These are phyloP conservation scores for Cladophialophora bantiana DNA, from an alignment of 2,329 filamentous ascomycete species.

Conservation along the genomic window DNA sequence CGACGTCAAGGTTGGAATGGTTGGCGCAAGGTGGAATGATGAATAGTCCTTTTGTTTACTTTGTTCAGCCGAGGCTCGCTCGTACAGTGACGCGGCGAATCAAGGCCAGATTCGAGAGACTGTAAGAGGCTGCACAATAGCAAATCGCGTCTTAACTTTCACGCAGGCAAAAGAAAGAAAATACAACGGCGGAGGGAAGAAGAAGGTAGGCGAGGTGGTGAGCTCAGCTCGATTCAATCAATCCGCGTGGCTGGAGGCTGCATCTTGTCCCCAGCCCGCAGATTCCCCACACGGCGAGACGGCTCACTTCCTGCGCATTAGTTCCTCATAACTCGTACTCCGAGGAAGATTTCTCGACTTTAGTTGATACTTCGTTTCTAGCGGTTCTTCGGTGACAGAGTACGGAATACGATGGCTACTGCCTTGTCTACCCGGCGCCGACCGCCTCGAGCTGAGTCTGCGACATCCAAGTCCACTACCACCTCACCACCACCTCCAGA, in stretches of 20 bases:
- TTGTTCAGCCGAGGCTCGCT: constrained; percentile 24
- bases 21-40: neutral
- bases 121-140: neutral
- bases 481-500: constrained; percentile 6
- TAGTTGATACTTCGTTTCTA: neutral
- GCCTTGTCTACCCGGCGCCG: constrained; percentile 27
- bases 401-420: constrained; percentile 19
- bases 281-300: constrained; percentile 20
- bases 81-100: neutral
- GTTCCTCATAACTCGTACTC: no score
- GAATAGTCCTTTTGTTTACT: constrained; percentile 27
- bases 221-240: constrained; percentile 13
- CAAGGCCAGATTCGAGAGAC: neutral
- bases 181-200: constrained; percentile 3
- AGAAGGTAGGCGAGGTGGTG: constrained; percentile 3
- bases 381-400: neutral
- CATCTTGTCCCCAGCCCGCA: constrained; percentile 20
- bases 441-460: constrained; percentile 14
- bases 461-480: constrained; percentile 1
- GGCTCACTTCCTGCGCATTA: neutral
- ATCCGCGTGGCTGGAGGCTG: constrained; percentile 29
- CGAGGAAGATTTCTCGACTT: neutral
- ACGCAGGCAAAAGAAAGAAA: neutral
- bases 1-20: neutral
- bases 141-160: neutral